These are phyloP conservation scores for Russula lepida DNA, from an alignment of 768 basidiomycete species.

Conservation along the genomic window DNA sequence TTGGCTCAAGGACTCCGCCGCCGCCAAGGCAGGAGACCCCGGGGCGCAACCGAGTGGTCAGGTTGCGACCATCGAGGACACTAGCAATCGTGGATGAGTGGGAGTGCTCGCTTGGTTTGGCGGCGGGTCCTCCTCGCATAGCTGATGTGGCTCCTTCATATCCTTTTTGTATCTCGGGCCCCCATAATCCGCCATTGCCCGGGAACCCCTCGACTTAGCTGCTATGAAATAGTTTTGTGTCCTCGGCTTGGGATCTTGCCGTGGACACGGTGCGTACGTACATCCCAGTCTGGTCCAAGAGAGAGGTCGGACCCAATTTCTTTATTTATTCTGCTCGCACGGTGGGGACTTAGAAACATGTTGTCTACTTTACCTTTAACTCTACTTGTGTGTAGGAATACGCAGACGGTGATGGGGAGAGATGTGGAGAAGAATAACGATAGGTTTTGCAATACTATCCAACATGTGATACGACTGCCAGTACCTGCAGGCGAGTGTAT, in stretches of 20 bases:
- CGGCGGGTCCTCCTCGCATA: not conserved
- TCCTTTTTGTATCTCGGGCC: not conserved
- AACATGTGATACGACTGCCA: too few relatives aligned
- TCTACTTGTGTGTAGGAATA: not conserved
- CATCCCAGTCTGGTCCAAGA: not conserved
- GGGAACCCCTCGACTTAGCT: not conserved
- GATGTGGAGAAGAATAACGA: too few relatives aligned
- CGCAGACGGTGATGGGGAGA: not conserved
- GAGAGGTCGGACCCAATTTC: not conserved
- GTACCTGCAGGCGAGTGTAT: too few relatives aligned
- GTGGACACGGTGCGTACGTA: not conserved
- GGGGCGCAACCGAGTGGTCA: not conserved
- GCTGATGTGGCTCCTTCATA: not conserved
- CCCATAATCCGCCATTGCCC: not conserved
- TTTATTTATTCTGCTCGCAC: not conserved
- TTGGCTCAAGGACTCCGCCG: conserved; percentile 36
- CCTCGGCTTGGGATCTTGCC: not conserved
- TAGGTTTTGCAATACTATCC: too few relatives aligned
- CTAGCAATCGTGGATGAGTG: not conserved
- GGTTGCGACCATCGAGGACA: conserved; percentile 10
- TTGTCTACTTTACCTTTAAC: not conserved
- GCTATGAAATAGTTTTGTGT: not conserved
- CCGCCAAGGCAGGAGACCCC: not conserved
- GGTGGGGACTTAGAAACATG: not conserved
- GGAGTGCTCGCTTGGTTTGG: not conserved